phyloP scores from a whole-genome alignment of 2,329 filamentous ascomycete genomes.

The Cercospora sp. region DNA sequence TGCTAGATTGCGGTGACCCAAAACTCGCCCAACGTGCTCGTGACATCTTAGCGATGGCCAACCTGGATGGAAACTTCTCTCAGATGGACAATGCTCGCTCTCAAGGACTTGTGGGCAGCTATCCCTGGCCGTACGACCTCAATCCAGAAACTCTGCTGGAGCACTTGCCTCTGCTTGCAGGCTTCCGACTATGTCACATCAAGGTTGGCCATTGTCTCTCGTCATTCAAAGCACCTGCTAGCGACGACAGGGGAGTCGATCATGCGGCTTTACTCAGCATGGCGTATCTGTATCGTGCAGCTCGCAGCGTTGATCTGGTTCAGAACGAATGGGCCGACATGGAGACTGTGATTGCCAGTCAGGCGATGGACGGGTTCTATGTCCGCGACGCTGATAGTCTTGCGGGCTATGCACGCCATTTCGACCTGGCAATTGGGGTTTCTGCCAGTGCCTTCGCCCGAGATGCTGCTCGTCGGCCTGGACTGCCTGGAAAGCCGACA shows the following conservation, averaged over 20 bases:
- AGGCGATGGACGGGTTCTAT: background rate
- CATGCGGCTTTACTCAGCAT: background rate
- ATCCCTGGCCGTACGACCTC: background rate
- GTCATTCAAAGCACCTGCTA: background rate
- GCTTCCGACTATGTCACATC: background rate
- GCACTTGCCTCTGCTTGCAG: background rate
- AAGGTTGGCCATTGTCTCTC: background rate
- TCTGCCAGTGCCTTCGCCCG: slow-evolving; percentile 5
- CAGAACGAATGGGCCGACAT: slow-evolving; percentile 1
- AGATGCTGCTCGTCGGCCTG: background rate
- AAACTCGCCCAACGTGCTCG: background rate
- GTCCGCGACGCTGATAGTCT: slow-evolving; percentile 4
- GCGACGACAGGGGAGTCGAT: background rate
- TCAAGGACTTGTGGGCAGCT: background rate
- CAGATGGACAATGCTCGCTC: background rate
- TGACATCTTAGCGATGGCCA: background rate
- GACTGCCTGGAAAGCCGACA: background rate
- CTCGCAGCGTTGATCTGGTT: background rate
- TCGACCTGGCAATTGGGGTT: slow-evolving; percentile 10
- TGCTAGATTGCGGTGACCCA: background rate
- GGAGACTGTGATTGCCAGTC: slow-evolving; percentile 6
- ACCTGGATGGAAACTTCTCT: background rate
- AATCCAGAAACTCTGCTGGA: background rate
- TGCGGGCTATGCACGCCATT: slow-evolving; percentile 9
- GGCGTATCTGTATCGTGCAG: slow-evolving; percentile 8